Base-by-base conservation (phyloP, 2,329 filamentous ascomycete species). In the Ceratocystis eucalypticola region DNA sequence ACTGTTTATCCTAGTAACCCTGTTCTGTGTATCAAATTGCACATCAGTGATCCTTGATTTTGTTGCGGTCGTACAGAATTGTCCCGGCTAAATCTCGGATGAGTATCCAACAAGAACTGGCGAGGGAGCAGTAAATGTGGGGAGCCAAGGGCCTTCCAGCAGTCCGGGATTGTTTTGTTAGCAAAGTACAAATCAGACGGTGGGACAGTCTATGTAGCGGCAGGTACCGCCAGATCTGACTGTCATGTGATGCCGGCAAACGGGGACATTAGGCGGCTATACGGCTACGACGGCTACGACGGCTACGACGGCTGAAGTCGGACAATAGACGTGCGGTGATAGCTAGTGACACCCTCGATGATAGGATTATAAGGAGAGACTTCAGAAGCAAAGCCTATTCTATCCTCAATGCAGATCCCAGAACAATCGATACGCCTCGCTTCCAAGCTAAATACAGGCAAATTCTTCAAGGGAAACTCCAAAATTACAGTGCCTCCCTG, bases 181-280 rank as follows among this genome's bases (percentile, higher is more conserved):
- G 30, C 44, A 53, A 41, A 10, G 20, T 63, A 63, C 44, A 8
- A 22, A n/a, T 28, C 20, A 53, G 10, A 17, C 20, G 5, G 41
- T 50, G 6, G 25, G 55, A 2, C 12, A 33, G 55, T 57, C 15
- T 57, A 33, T 30, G 28, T 57, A 25, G 25, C 5, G 6, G 12
- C 53, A 59, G 25, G 61, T 50, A 63, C 33, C 20, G 12, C 22
- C 3, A 15, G 12, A 62, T 25, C 61, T 44, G 44, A 15, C 28
- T 28, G 44, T 66, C 65, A 66, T 66, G 65, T 66, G 65, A 62
- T 28, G 37, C 53, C 65, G 65, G 65, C 28, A 66, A 62, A 55
- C 22, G n/a, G 48, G 20, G 8, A 53, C 37, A 41, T 41, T 53
- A 5, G 17, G 48, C 48, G 37, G 61, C 61, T 63, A 48, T 50